A percentile compares a stretch with the other conserved stretches of the same genome.
These are phyloP conservation scores for Mycena citricolor DNA, from an alignment of 1,284 basidiomycete genomes.

Conservation along the genomic window DNA sequence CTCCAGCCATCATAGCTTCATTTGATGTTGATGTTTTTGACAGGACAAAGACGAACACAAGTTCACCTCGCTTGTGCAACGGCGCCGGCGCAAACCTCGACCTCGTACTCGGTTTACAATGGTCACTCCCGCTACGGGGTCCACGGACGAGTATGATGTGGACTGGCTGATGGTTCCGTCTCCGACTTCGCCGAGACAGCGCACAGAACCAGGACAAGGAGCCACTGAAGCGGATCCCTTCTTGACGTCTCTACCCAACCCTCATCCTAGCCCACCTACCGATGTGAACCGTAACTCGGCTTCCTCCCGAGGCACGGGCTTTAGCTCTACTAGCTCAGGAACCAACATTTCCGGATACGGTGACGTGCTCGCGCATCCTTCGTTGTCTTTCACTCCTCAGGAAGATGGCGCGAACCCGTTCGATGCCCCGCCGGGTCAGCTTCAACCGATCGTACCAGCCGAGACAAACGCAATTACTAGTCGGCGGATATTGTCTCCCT, in stretches of 20 bases:
- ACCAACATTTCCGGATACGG: conserved; percentile 19
- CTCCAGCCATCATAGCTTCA: not conserved
- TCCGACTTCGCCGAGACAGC: not conserved
- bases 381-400: conserved; percentile 4
- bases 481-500: conserved; percentile 17
- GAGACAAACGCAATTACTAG: not conserved
- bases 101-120: conserved; percentile 21
- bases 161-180: conserved; percentile 12
- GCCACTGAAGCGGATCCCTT: conserved; percentile 20
- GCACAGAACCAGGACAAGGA: conserved; percentile 10
- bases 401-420: conserved; percentile 1
- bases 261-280: conserved; percentile 2
- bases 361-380: conserved; percentile 18
- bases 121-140: conserved; percentile 8
- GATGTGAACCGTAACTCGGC: conserved; percentile 5
- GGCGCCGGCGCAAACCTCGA: conserved; percentile 7
- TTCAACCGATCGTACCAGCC: too few species aligned
- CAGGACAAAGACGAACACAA: conserved; percentile 1
- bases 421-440: not conserved
- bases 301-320: conserved; percentile 10
- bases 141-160: conserved; percentile 5
- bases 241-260: conserved; percentile 11
- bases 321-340: conserved; percentile 10
- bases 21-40: not conserved
- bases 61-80: conserved; percentile 14